Percentiles rank a stretch among this genome's conserved stretches.
phyloP scores from a whole-genome alignment of 371 early-diverging fungal species.

The Mucor sp. region DNA sequence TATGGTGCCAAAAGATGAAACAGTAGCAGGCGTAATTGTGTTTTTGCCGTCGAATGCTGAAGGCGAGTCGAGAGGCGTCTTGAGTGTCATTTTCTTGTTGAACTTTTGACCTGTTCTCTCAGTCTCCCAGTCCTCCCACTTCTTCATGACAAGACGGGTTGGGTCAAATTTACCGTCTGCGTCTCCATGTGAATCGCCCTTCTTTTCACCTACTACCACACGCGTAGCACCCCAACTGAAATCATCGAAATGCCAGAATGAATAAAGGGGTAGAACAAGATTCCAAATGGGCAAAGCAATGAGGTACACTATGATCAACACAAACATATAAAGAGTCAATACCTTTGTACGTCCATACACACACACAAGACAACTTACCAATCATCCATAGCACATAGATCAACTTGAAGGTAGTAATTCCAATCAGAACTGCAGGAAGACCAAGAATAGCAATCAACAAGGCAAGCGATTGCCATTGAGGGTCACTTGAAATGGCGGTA shows the following conservation, averaged over 20 bases:
- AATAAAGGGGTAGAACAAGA: constrained; percentile 87
- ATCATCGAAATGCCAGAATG: constrained; percentile 95
- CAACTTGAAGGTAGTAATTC: constrained; percentile 78
- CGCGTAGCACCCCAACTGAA: constrained; percentile 90
- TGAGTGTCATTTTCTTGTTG: constrained; percentile 29
- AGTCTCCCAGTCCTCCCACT: constrained; percentile 76
- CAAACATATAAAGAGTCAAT: not conserved
- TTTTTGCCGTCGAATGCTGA: constrained; percentile 30
- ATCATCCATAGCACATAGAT: constrained; percentile 80
- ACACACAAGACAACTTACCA: constrained; percentile 36
- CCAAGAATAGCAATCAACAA: constrained; percentile 71
- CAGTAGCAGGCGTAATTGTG: constrained; percentile 31
- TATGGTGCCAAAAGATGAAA: constrained; percentile 40
- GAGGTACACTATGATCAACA: constrained; percentile 42
- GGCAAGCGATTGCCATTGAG: constrained; percentile 71
- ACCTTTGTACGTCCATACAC: not conserved
- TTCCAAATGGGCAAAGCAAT: constrained; percentile 95
- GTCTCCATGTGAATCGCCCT: constrained; percentile 64
- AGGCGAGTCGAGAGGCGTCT: constrained; percentile 32
- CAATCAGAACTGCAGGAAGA: constrained; percentile 84
- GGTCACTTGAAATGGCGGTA: constrained; percentile 50
- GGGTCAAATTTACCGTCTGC: constrained; percentile 74
- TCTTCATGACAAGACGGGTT: constrained; percentile 61
- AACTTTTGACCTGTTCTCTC: constrained; percentile 59
- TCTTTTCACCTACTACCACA: constrained; percentile 64